These are phyloP conservation scores for Endocalyx cinctus DNA, from an alignment of 2,329 filamentous ascomycete species.

Conservation along the genomic window DNA sequence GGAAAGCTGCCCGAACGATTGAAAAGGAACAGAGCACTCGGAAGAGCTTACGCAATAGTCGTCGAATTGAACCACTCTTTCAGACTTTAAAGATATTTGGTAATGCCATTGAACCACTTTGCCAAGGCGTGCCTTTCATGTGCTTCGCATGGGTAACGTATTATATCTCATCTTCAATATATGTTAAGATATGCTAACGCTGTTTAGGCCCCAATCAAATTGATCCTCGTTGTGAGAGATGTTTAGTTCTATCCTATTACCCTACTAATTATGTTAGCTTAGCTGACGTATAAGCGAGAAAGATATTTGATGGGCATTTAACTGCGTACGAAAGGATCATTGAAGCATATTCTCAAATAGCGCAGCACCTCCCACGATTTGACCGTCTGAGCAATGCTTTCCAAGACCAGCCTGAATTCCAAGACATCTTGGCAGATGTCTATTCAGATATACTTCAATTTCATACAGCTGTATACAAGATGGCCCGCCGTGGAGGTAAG, in stretches of 20 bases:
- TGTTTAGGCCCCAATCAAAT: too few relatives aligned
- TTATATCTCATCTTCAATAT: too few relatives aligned
- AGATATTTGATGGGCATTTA: conserved; percentile 1
- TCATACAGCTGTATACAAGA: background rate
- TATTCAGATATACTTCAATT: background rate
- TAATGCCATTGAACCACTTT: background rate
- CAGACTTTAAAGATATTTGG: background rate
- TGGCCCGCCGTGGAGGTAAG: background rate
- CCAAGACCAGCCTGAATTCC: background rate
- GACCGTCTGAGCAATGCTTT: background rate
- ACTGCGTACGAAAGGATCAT: background rate
- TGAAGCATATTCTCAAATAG: background rate
- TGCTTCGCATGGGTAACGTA: background rate
- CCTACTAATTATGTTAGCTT: too few relatives aligned
- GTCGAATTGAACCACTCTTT: background rate
- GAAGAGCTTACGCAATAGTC: background rate
- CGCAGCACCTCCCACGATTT: background rate
- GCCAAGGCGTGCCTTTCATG: background rate
- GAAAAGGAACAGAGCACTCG: background rate
- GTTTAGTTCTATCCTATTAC: too few relatives aligned
- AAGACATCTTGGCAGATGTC: background rate
- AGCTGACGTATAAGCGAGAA: too few relatives aligned
- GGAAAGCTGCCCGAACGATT: background rate
- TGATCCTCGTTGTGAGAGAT: too few relatives aligned
- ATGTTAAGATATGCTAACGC: too few relatives aligned